Evolutionary conservation across 164 flowering plant species (phyloP).

Genomic region (Echeveria elegans): DNA sequence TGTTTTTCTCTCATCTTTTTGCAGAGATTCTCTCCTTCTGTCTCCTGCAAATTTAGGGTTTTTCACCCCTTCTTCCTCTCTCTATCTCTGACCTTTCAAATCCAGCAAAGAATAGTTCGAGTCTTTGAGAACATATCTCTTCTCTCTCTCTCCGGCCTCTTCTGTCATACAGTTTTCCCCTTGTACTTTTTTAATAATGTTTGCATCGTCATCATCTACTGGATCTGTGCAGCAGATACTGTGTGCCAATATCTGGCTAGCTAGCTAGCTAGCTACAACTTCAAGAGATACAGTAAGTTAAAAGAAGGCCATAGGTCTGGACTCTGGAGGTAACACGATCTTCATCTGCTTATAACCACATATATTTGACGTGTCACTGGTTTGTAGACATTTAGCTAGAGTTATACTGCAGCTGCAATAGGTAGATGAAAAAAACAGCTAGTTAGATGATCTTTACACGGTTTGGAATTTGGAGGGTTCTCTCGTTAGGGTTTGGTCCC

Average conservation of each 20-base stretch:
- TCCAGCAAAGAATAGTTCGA: not conserved
- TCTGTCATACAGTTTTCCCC: not conserved
- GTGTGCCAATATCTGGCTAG: not conserved
- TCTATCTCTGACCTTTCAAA: not conserved
- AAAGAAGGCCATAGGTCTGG: not conserved
- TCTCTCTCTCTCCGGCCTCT: not conserved
- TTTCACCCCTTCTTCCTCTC: not conserved
- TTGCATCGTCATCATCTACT: not conserved
- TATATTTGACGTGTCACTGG: not conserved
- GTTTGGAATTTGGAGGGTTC: not conserved
- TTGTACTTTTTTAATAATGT: not conserved
- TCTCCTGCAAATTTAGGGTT: slow-evolving; percentile 4
- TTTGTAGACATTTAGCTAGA: not conserved
- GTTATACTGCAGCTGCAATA: not conserved
- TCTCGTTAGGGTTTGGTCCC: not conserved
- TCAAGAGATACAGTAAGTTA: not conserved
- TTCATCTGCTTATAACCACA: not conserved
- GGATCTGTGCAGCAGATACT: not conserved
- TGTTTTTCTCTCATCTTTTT: slow-evolving; percentile 2
- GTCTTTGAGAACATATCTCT: slow-evolving; percentile 3
- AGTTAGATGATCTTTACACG: not conserved
- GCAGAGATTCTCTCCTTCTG: not conserved
- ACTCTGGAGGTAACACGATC: slow-evolving; percentile 1
- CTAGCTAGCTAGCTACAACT: not conserved
- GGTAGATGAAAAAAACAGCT: not conserved